Conservation (phyloP, 331 rosid species). For the Spiraea crenata region DNA sequence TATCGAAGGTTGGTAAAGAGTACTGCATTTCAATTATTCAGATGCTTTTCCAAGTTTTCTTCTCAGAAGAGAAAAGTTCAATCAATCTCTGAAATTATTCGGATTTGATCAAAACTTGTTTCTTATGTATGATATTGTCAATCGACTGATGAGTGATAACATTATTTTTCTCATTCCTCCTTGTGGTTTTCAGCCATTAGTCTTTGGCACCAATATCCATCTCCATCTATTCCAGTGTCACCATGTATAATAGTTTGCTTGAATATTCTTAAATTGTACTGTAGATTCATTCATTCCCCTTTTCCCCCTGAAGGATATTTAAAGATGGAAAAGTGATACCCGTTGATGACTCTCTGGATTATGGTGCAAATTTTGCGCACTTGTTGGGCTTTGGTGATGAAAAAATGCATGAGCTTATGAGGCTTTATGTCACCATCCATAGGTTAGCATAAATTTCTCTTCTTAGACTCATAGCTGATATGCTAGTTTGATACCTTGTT, state of each 20-base stretch:
- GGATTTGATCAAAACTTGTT: background rate
- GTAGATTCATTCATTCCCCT: conserved; percentile 19
- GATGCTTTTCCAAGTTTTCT: background rate
- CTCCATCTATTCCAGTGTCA: conserved; percentile 2
- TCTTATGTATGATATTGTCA: background rate
- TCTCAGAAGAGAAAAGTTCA: background rate
- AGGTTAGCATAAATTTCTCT: conserved; percentile 54
- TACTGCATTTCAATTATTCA: conserved; percentile 12
- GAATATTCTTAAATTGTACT: conserved; percentile 17
- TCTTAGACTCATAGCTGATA: background rate
- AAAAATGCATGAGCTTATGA: conserved; percentile 85
- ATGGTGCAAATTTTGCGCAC: conserved; percentile 89
- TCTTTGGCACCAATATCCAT: conserved; percentile 1
- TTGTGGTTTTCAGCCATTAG: background rate
- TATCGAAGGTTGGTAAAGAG: conserved; percentile 69
- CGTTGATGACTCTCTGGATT: conserved; percentile 74
- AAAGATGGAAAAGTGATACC: conserved; percentile 76
- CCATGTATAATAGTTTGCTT: conserved; percentile 6
- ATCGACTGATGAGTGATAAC: conserved; percentile 3
- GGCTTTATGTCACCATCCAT: conserved; percentile 93
- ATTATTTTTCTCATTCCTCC: background rate
- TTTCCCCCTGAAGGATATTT: conserved; percentile 58
- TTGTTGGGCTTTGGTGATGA: conserved; percentile 91
- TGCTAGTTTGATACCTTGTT: background rate
- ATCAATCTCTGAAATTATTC: background rate